phyloP scores from a whole-genome alignment of 495 filamentous ascomycete genomes.

The Daldinia decipiens region DNA sequence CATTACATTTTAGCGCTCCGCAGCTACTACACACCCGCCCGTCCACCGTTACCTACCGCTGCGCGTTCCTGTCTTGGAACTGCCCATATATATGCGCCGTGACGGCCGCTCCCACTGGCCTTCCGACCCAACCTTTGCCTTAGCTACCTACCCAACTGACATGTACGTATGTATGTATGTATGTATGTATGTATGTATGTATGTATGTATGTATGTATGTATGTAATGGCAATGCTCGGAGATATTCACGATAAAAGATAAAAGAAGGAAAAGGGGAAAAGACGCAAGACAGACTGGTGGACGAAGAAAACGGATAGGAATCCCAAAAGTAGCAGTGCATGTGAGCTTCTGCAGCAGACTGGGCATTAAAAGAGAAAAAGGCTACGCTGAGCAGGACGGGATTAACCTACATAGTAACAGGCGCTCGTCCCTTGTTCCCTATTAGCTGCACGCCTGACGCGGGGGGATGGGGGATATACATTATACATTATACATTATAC shows the following conservation, averaged over 20 bases:
- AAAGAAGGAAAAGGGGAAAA: conserved; percentile 23
- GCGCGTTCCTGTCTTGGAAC: conserved; percentile 41
- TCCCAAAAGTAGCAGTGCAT: conserved; percentile 23
- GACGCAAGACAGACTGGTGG: neutral
- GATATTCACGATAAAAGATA: conserved; percentile 14
- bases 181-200: neutral
- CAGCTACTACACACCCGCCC: conserved; percentile 20
- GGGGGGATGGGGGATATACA: neutral
- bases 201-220: neutral
- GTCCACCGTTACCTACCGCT: conserved; percentile 26
- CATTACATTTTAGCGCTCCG: conserved; percentile 24
- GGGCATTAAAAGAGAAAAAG: conserved; percentile 15
- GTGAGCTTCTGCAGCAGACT: conserved; percentile 39
- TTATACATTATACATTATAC: too few relatives aligned
- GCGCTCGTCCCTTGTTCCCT: neutral
- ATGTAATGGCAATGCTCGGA: conserved; percentile 28
- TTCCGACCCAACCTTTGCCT: conserved; percentile 2
- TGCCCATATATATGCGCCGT: conserved; percentile 42
- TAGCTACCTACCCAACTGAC: neutral
- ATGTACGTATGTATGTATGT: neutral
- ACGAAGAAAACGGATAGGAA: neutral
- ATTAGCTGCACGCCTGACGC: neutral
- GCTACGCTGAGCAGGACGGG: neutral
- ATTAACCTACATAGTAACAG: neutral
- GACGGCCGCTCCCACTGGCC: conserved; percentile 31